Evolutionary conservation across 2,329 filamentous ascomycete species (phyloP).

Genomic region (Fusarium sulawesiense): DNA sequence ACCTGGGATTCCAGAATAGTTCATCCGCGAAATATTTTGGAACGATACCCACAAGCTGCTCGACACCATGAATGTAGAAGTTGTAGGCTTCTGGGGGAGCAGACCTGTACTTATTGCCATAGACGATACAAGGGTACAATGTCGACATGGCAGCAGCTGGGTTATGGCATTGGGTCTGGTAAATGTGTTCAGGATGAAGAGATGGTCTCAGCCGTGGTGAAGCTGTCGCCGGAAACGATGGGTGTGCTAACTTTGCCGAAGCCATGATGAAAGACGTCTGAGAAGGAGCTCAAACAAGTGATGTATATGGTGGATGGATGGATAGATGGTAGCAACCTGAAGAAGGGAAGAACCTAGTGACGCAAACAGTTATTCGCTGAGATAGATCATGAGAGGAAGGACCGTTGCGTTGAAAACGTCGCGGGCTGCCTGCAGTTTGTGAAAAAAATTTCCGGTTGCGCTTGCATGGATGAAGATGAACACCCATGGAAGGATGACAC

Average conservation of each 20-base stretch:
- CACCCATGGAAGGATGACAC: constrained; percentile 20
- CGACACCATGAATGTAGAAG: constrained; percentile 32
- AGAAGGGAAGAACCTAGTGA: background rate
- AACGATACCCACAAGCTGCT: constrained; percentile 39
- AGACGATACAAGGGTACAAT: constrained; percentile 33
- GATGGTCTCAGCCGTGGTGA: constrained; percentile 11
- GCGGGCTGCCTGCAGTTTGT: background rate
- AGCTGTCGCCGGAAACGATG: constrained; percentile 16
- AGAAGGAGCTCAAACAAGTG: background rate
- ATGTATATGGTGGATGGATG: background rate
- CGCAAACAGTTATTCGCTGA: constrained; percentile 10
- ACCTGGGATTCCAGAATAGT: background rate
- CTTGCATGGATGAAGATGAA: constrained; percentile 23
- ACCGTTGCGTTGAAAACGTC: constrained; percentile 3
- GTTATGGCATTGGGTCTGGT: background rate
- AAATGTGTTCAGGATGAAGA: constrained; percentile 11
- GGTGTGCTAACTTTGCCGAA: constrained; percentile 27
- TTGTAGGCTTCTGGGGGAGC: constrained; percentile 20
- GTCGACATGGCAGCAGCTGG: constrained; percentile 12
- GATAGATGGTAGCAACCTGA: background rate
- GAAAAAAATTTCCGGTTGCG: constrained; percentile 21
- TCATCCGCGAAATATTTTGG: constrained; percentile 8
- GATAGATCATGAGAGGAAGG: background rate
- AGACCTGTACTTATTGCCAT: constrained; percentile 35
- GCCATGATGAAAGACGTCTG: constrained; percentile 20